Base-by-base conservation (phyloP, 2,329 filamentous ascomycete genomes). In the Paecilomyces sp. region DNA sequence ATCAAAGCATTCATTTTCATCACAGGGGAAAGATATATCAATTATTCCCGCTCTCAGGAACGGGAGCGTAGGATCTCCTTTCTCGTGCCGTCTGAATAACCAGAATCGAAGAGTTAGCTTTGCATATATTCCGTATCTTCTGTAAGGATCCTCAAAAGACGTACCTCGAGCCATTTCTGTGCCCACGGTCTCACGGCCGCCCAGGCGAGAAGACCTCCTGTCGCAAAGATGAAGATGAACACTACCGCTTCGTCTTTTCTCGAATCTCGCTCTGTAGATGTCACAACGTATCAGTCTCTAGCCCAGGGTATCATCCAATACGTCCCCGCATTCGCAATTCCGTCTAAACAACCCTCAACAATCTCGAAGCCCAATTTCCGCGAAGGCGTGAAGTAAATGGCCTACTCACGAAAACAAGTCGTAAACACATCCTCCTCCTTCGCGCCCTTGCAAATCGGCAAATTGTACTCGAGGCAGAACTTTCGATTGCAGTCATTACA, bases 401-500 rank as follows among this genome's bases (percentile, higher is more conserved):
- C 4, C 51, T 24, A 53, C 70, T 59, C 69, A 85, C 83, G 86
- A 67, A 88, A 88, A 74, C 86, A 89, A 9, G 83, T 85, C 4
- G 86, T 85, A 60, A 85, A 80, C 3, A 89, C 81, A 66, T 88
- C 85, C 55, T 86, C 85, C 66, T 86, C 84, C 65, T 82, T 83
- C 22, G 81, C 83, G 33, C 77, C 80, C 63, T 85, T 82, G 68
- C 86, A 88, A 57, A 85, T 83, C 1, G 83, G 83, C 55, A 86
- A 75, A 57, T 85, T 80, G 65, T 88, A 87, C 58, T 81, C 79
- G 50, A 88, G 73, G 67, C 86, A 89, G 73, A 88, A 88, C 65
- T 85, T 82, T 62, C 86, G 83, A 66, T 85, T 89, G 72, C 86
- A 89, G 70, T 88, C 86, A 59, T 81, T 85, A 71, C 86, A 89